phyloP scores from a whole-genome alignment of 78 protist genomes.

The Cavenderia fasciculata region DNA sequence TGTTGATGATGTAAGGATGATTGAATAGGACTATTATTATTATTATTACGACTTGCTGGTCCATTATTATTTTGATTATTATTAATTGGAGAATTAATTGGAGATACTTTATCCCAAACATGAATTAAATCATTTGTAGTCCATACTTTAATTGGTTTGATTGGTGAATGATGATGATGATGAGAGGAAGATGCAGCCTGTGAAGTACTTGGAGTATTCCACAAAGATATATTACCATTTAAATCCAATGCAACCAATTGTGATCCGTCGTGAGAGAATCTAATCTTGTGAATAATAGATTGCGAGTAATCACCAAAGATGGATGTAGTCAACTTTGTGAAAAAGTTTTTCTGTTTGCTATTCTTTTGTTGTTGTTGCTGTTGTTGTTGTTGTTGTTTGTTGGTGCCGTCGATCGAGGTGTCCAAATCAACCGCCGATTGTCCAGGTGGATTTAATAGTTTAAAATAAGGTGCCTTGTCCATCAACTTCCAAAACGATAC shows the following conservation, averaged over 20 bases:
- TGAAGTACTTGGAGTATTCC: slow-evolving; percentile 16
- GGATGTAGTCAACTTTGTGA: not conserved
- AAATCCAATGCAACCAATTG: slow-evolving; percentile 40
- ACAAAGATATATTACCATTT: slow-evolving; percentile 48
- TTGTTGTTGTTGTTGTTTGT: not conserved
- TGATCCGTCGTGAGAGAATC: slow-evolving; percentile 42
- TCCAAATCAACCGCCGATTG: not conserved
- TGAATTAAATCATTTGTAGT: not conserved
- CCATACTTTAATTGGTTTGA: slow-evolving; percentile 11
- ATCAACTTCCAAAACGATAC: slow-evolving; percentile 64
- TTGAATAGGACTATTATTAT: no score
- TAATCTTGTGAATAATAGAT: slow-evolving; percentile 22
- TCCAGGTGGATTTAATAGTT: slow-evolving; percentile 11
- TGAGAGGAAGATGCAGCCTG: not conserved
- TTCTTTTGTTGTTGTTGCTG: not conserved
- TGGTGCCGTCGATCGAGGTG: not conserved
- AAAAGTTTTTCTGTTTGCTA: not conserved
- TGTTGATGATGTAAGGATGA: not conserved
- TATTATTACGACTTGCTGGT: no score
- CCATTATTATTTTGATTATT: no score
- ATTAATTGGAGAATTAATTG: not conserved
- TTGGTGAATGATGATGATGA: not conserved
- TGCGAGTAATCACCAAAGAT: slow-evolving; percentile 45
- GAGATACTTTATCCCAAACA: not conserved
- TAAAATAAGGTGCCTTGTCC: slow-evolving; percentile 35